phyloP scores from a whole-genome alignment of 2,329 filamentous ascomycete genomes.

The Chrysoporthe austroafricana region DNA sequence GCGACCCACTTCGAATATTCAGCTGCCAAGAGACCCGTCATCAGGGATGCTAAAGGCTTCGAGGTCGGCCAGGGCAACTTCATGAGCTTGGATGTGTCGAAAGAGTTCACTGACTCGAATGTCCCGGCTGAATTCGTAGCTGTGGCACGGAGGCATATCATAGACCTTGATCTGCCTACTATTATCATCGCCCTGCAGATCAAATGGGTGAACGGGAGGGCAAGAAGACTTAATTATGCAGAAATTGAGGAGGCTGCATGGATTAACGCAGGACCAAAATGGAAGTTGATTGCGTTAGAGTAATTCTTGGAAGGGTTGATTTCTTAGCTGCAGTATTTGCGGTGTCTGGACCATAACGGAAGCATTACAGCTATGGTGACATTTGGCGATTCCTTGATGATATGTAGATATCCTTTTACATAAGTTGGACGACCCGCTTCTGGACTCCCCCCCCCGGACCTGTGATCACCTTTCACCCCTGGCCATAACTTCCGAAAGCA shows the following conservation, averaged over 20 bases:
- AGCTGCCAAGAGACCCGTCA: neutral
- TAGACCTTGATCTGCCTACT: neutral
- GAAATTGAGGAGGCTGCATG: neutral
- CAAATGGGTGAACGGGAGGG: conserved; percentile 4
- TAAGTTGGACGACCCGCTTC: neutral
- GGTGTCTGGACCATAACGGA: neutral
- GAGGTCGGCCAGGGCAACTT: neutral
- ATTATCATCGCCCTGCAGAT: conserved; percentile 7
- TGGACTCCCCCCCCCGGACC: too few species aligned
- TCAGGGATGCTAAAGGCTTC: neutral
- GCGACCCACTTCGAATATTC: neutral
- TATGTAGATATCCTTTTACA: neutral
- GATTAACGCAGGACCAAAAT: neutral
- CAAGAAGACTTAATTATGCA: conserved; percentile 1
- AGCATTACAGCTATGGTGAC: neutral
- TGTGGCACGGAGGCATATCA: neutral
- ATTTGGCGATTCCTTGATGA: neutral
- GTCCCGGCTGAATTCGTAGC: conserved; percentile 3
- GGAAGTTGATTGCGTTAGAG: conserved; percentile 14
- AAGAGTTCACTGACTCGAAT: neutral
- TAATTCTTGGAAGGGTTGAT: neutral
- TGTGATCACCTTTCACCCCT: too few species aligned
- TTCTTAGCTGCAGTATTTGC: neutral
- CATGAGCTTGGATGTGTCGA: neutral
- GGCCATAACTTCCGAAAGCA: too few species aligned